Evolutionary conservation across 2,329 filamentous ascomycete species (phyloP), one percentile per base, ranked within the genome.

Genomic region (Penicillium sp.): DNA sequence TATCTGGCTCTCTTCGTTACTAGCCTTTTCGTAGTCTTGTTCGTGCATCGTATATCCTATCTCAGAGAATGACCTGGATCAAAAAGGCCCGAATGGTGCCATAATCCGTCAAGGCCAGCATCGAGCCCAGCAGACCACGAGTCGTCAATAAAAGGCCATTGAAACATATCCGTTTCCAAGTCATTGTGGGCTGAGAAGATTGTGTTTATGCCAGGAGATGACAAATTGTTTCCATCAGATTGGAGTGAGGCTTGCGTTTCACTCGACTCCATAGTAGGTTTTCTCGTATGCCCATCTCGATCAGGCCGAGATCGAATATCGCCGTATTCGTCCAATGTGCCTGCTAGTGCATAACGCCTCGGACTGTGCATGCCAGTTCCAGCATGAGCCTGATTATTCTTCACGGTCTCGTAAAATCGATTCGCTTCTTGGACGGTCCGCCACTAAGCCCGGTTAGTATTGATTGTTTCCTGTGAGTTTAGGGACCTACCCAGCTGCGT

Each of bases 61-160:
- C 34, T 26, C n/a, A 37, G 10, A 7, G 34, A 17, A 11, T 26
- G 34, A 15, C 30, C 30, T 15, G 28, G 18, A 18, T 37, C 34
- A 30, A 37, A 37, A 13, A 37, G 13, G 7, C 28, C 29, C 28
- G 40, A 53, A 26, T 54, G 42, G 28, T 42, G 56, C 56, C 57
- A 62, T n/a, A 52, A 41, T n/a, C 52, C 47, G 31, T 62, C 55
- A 26, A 57, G 48, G 2, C 56, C 57, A 6, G 52, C 48, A 33
- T 61, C 59, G 39, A 64, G 61, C 2, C 60, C 60, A 12, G 50
- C 44, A 6, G 60, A 58, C 60, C 60, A 64, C 3, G 57, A 57
- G 13, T 54, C 60, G 32, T 63, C 59, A 17, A 64, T 56, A 23
- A 64, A 64, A 0, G 60, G 60, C 60, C 60, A 64, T 38, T 64